Evolutionary conservation across 768 basidiomycete species (phyloP), one percentile per base, ranked within the genome.

Genomic region (Hericium erinaceus): DNA sequence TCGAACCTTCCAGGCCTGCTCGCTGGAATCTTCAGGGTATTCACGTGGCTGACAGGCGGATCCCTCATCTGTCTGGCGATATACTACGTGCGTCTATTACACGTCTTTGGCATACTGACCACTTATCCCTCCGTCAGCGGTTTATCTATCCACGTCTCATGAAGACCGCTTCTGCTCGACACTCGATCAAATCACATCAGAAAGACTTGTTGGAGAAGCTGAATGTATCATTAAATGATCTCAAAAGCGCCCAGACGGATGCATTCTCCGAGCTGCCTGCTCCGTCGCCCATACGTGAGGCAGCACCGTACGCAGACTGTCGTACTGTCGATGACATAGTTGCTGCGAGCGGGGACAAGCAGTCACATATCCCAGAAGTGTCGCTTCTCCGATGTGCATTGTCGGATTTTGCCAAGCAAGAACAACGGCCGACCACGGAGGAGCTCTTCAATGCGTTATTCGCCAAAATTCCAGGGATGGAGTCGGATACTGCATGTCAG

Each of bases 1-100:
- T 90, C 88, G 3, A 81, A 79, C 63, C 70, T 91, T 1, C 87
- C 87, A 0, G 75, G 76, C 48, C 75, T 90, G 40, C 71, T 91
- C n/a, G 67, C 83, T 11, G 87, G 83, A 2, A 69, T 84, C 16
- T 69, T 74, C 24, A 78, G 85, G 46, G 69, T 89, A 18, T 77
- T 86, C 52, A 71, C 73, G 7, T 91, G 87, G 89, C 65, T 87
- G 57, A 74, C 78, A 1, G 85, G 89, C 5, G 78, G 84, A 10
- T 83, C 84, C 48, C 78, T 81, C 1, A 69, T 75, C 1, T 65
- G 86, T 11, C 64, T 85, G 15, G 72, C 88, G 54, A 63, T 85
- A 49, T 90, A 88, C 70, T 81, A 87, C 61, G 88, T 89, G 64
- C 60, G 84, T 71, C 7, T 48, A 33, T 12, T 24, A 10, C 13